Evolutionary conservation across 495 filamentous ascomycete genomes (phyloP).

Genomic region (Diplogelasinospora grovesii): DNA sequence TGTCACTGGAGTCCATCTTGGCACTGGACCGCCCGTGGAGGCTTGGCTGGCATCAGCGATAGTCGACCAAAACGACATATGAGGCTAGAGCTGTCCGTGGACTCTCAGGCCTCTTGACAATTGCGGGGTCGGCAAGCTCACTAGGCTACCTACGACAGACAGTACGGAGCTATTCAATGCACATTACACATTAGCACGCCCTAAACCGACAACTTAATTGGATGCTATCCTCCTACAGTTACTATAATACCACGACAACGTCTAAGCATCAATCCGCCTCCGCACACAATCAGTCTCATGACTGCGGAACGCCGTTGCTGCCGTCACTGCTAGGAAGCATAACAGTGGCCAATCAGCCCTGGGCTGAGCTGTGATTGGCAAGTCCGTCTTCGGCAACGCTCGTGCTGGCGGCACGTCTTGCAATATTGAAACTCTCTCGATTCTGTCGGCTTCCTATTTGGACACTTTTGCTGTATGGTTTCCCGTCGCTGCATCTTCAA

Average conservation of each 20-base stretch:
- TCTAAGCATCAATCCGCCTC: too few species aligned
- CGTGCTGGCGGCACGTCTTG: slow-evolving; percentile 8
- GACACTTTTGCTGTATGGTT: neutral
- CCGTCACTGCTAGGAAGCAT: neutral
- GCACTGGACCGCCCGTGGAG: too few species aligned
- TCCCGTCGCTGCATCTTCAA: slow-evolving; percentile 9
- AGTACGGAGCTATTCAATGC: too few species aligned
- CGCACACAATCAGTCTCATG: neutral
- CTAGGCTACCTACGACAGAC: too few species aligned
- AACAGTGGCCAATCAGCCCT: too few species aligned
- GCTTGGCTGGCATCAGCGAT: too few species aligned
- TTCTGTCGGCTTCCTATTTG: slow-evolving; percentile 7
- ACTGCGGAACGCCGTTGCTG: neutral
- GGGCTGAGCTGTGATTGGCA: too few species aligned
- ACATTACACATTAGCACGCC: neutral
- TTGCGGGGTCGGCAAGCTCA: slow-evolving; percentile 18
- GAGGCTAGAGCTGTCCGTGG: neutral
- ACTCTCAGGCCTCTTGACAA: slow-evolving; percentile 22
- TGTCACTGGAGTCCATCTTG: too few species aligned
- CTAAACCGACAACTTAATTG: neutral
- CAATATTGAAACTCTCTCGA: slow-evolving; percentile 3
- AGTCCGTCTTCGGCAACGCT: slow-evolving; percentile 1
- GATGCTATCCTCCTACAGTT: neutral
- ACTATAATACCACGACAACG: too few species aligned
- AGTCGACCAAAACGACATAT: too few species aligned